Base-by-base conservation (phyloP, 257 asterid genomes). In the Lantana camara region DNA sequence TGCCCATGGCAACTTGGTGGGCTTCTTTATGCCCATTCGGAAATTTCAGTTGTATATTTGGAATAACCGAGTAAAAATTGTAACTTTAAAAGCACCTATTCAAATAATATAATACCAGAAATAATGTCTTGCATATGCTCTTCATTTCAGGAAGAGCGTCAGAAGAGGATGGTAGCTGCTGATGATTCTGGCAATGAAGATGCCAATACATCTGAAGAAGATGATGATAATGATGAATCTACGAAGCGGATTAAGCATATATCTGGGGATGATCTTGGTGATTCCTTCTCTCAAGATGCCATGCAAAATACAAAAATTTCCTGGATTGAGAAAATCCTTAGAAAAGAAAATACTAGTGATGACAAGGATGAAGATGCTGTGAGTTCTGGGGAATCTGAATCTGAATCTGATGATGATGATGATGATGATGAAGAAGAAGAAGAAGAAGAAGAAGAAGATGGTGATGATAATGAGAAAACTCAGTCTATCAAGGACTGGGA, bases 231-330 rank as follows among this genome's bases (percentile, higher is more conserved):
- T 54, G 82, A 66, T 41, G 79, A 74, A 67, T 64, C 82, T 38
- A 53, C 60, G 8, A 82, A 76, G 66, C 73, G 21, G 16, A 75
- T 12, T 34, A 83, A 34, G 56, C 80, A 83, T 57, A 49, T 90
- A 68, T 93, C 99, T 68, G 97, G 97, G 45, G 99, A 93, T 78
- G 99, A 93, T 75, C 96, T 90, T 50, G 97, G 95, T 32, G 96
- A 90, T 62, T 83, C 96, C 20, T 85, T 88, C 77, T 74, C 85
- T 27, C 70, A 68, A 68, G 89, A 73, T 50, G 83, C 78, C 74
- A 68, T 42, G 32, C 66, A 75, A 55, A 75, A 19, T 63, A 37
- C 69, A 64, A 85, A 83, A 79, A 70, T 70, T 81, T 78, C 73
- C 17, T 90, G 91, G 95, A 81, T 93, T 60, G 85, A 73, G 40